Conservation (phyloP, 2,329 filamentous ascomycete genomes). For the Domatiomyces catenatus region DNA sequence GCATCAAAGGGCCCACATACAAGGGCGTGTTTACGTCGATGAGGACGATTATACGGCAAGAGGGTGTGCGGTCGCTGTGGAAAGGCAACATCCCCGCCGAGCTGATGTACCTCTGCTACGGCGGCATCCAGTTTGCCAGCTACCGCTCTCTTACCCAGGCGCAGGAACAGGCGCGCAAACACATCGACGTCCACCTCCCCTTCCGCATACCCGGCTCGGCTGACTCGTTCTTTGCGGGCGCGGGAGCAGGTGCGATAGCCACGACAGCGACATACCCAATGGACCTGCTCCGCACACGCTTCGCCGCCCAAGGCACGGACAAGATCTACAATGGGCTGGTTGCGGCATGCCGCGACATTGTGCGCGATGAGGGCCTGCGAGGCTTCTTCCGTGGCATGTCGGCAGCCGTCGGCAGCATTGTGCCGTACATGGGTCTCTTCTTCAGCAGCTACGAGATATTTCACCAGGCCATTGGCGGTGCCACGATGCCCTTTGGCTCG, state of each 20-base stretch:
- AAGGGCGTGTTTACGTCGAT: slow-evolving; percentile 65
- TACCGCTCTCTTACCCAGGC: slow-evolving; percentile 62
- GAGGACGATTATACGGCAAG: slow-evolving; percentile 58
- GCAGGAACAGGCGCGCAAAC: slow-evolving; percentile 34
- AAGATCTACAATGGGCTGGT: slow-evolving; percentile 62
- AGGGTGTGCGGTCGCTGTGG: slow-evolving; percentile 80
- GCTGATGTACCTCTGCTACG: slow-evolving; percentile 83
- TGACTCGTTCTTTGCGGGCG: slow-evolving; percentile 72
- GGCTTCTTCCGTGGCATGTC: slow-evolving; percentile 83
- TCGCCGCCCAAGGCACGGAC: slow-evolving; percentile 79
- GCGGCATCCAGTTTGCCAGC: slow-evolving; percentile 73
- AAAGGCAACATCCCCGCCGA: slow-evolving; percentile 96
- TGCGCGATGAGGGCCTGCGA: slow-evolving; percentile 52
- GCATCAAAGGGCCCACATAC: slow-evolving; percentile 30
- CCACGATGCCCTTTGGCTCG: slow-evolving; percentile 53
- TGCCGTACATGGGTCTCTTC: slow-evolving; percentile 95
- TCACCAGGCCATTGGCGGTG: slow-evolving; percentile 40
- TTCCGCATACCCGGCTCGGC: slow-evolving; percentile 46
- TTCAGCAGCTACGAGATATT: slow-evolving; percentile 78
- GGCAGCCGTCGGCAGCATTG: slow-evolving; percentile 71
- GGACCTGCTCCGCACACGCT: slow-evolving; percentile 81
- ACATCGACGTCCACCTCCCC: slow-evolving; percentile 19
- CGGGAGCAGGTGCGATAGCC: slow-evolving; percentile 63
- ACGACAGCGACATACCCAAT: slow-evolving; percentile 81
- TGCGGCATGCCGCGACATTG: slow-evolving; percentile 57